Base-by-base conservation (phyloP, 2,329 filamentous ascomycete species). In the Beauveria australis region DNA sequence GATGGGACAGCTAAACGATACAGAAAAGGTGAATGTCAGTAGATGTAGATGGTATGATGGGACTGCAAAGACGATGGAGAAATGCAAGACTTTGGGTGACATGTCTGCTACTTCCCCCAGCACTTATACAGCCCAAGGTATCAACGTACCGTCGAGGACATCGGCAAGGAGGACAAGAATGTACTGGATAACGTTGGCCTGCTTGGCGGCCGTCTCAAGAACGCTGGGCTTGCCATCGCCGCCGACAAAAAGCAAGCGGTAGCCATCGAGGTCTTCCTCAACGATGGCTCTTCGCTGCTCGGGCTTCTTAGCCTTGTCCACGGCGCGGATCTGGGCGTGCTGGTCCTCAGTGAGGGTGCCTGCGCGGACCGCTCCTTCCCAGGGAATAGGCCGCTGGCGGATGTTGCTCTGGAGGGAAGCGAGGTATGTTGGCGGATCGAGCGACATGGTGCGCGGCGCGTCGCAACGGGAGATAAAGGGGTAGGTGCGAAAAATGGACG, bases 401-500 rank as follows among this genome's bases (percentile, higher is more conserved):
- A 97, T 96, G 81, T 97, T 97, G 84, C 91, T 95, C 80, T 96
- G 92, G 67, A 97, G 83, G 67, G 91, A 93, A 72, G 78, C 78
- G 61, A 86, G 86, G 76, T 97, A 97, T 62, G 90, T 89, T 62
- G 92, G 92, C 67, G 91, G 89, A 73, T 97, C 92, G 75, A 96
- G 85, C 73, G 92, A 93, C 92, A 97, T 97, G 67, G 59, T 70
- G 69, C 64, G 64, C 62, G 18, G 58, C 64, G 62, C 47, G 68
- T 69, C 67, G 68, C 67, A 59, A 67, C 26, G 40, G 46, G 26
- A 53, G 60, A 49, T 28, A 59, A 41, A 44, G 33, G 28, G 46
- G 43, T 49, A 62, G 56, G 43, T 61, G 48, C 53, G 59, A 53
- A 18, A 40, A 53, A 56, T n/a, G 53, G 49, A 54, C 16, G 43